A percentile compares a stretch with the other conserved stretches of the same genome.
These are phyloP conservation scores for Diatrype stigma DNA, from an alignment of 2,329 filamentous ascomycete species.

Conservation along the genomic window DNA sequence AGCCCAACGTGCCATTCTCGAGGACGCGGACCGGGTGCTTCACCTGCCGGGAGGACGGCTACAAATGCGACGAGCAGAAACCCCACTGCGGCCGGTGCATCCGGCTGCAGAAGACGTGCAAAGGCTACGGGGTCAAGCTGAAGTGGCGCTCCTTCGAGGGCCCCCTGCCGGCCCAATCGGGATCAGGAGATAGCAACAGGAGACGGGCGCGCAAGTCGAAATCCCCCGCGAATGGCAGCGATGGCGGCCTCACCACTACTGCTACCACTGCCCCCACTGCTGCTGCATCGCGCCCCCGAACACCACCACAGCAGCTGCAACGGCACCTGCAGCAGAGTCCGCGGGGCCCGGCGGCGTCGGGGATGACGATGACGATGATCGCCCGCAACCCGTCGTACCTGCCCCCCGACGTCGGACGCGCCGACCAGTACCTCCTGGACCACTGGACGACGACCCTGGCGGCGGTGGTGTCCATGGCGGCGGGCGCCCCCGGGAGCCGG, in stretches of 20 bases:
- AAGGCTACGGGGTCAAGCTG: conserved; percentile 26
- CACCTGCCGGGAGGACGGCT: conserved; percentile 28
- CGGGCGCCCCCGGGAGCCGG: conserved; percentile 13
- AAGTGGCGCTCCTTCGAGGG: conserved; percentile 21
- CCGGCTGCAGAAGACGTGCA: conserved; percentile 26
- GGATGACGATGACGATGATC: not conserved
- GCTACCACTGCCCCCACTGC: too few relatives aligned
- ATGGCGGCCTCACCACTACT: too few relatives aligned
- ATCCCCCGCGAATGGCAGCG: not conserved
- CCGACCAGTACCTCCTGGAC: conserved; percentile 21
- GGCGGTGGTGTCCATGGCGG: conserved; percentile 24
- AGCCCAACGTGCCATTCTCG: conserved; percentile 15
- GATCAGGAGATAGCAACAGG: not conserved
- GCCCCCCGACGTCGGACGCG: conserved; percentile 7
- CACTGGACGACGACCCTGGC: conserved; percentile 26
- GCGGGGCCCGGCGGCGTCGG: not conserved
- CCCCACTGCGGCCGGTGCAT: conserved; percentile 26
- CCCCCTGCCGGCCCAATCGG: conserved; percentile 1
- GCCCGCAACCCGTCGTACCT: conserved; percentile 10
- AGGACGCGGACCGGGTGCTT: conserved; percentile 25
- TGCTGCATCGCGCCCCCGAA: too few relatives aligned
- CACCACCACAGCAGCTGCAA: not conserved
- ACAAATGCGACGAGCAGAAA: conserved; percentile 30
- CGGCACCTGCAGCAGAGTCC: not conserved
- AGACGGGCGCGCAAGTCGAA: conserved; percentile 6